A percentile compares a stretch with the other conserved stretches of the same genome.
phyloP scores from a whole-genome alignment of 2,329 filamentous ascomycete genomes.

The Bipolaris oryzae region DNA sequence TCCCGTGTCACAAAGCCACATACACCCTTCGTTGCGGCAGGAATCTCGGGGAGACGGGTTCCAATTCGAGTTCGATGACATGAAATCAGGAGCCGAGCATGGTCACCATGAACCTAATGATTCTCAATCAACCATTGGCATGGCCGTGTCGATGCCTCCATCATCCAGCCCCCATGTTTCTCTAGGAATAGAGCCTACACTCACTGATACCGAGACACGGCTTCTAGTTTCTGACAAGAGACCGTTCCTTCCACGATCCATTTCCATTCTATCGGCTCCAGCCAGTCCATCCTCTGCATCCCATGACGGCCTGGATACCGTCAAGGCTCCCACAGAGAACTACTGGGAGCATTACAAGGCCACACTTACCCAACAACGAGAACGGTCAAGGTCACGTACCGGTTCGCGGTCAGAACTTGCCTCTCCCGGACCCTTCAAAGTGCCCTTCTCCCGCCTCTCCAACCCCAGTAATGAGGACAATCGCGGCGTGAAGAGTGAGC shows the following conservation, averaged over 20 bases:
- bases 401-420: background rate
- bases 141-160: constrained; percentile 21
- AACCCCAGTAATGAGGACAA: constrained; percentile 13
- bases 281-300: background rate
- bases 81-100: background rate
- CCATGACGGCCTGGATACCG: constrained; percentile 4
- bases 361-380: constrained; percentile 17
- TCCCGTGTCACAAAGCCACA: constrained; percentile 14
- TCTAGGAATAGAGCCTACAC: background rate
- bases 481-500: constrained; percentile 19
- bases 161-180: constrained; percentile 8
- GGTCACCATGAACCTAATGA: background rate
- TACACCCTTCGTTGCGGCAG: constrained; percentile 16
- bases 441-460: constrained; percentile 12
- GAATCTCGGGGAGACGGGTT: constrained; percentile 11
- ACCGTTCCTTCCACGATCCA: background rate
- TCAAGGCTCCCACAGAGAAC: constrained; percentile 7
- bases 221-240: constrained; percentile 7
- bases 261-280: constrained; percentile 2
- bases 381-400: background rate
- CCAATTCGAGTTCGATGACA: constrained; percentile 13
- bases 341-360: constrained; percentile 22
- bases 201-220: constrained; percentile 1
- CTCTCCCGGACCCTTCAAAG: constrained; percentile 8
- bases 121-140: constrained; percentile 13